Evolutionary conservation across 495 filamentous ascomycete species (phyloP), one percentile per base, ranked within the genome.

Genomic region (Niebla homalea): DNA sequence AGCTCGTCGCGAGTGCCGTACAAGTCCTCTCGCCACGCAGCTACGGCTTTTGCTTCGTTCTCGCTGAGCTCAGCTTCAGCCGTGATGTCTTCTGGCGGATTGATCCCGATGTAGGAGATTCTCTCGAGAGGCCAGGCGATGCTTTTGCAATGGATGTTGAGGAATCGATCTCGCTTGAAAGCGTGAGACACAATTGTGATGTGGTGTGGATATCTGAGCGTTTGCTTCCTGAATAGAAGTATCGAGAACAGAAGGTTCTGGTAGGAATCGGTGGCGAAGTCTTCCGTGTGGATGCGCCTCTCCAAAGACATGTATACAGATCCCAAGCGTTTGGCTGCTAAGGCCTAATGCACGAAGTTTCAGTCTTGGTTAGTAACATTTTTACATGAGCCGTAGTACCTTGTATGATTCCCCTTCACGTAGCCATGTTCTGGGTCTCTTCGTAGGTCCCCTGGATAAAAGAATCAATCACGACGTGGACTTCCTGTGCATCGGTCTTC

Each of bases 231-330:
- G 61, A 87, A 89, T 19, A 64, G 62, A 5, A 80, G 52, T 8
- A 89, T 56, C 3, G 82, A 83, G 55, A 88, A 85, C 18, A 89
- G 61, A 12, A 89, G 64, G 55, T 92, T 93, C 50, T 82, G 76
- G 58, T 84, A 87, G 4, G 83, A 88, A 56, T 93, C 87, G n/a
- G 83, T 74, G 0, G 87, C 84, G 45, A 73, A 68, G 11, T 74
- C 67, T 58, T 92, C 87, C 5, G 77, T 58, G 6, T 71, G 59
- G 37, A 81, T 65, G 36, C 67, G 57, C 47, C 2, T 25, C 8
- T 21, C 21, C 8, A 20, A 25, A 15, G 16, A 25, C 8, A 19
- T 7, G 15, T 21, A 29, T 5, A 14, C 21, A 23, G 42, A 45
- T n/a, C 42, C 42, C 7, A 45, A 3, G 20, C 3, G 42, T 23